Base-by-base conservation (phyloP, 2,329 filamentous ascomycete genomes). In the Colletotrichum sp. region DNA sequence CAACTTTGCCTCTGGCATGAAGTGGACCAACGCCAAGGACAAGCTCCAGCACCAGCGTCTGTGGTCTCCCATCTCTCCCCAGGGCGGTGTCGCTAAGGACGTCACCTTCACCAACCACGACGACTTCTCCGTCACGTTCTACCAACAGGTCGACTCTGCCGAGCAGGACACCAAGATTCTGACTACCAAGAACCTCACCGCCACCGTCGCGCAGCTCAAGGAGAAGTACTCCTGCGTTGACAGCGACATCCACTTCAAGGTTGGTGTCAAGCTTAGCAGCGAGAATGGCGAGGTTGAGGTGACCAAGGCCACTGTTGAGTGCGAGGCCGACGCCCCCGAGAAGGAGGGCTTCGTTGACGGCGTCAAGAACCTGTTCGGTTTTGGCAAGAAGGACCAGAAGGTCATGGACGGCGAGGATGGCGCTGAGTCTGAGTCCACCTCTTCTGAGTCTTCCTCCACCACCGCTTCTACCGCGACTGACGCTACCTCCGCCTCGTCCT, bases 341-440 rank as follows among this genome's bases (percentile, higher is more conserved):
- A 95, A 96, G 83, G 95, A 95, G 78, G 93, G 94, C 68, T 91
- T 99, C 65, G 95, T 98, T 64, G 96, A 98, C 81, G 96, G 95
- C 59, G 95, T 99, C 79, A 99, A 99, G 89, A 98, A 96, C 78
- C 91, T 98, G 77, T 98, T 99, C 82, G 97, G 97, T 7, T 96
- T 99, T 82, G 97, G 96, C 30, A 95, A 95, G 81, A 98, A 98
- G 86, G 94, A 94, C 36, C 95, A 96, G 72, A 94, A 98, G 85
- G 89, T 90, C 7, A 83, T 98, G 39, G 94, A 93, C 65, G 89
- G 87, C 26, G 91, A 90, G 70, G 88, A 83, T n/a, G 79, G 71
- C 84, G 86, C 18, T 83, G 88, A 68, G 84, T 81, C 80, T 4
- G 79, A 80, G 7, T 66, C 80, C 18, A 43, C 66, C 21, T 74